phyloP scores from a whole-genome alignment of 306 rosid species.

The Ormosia semicastrata region DNA sequence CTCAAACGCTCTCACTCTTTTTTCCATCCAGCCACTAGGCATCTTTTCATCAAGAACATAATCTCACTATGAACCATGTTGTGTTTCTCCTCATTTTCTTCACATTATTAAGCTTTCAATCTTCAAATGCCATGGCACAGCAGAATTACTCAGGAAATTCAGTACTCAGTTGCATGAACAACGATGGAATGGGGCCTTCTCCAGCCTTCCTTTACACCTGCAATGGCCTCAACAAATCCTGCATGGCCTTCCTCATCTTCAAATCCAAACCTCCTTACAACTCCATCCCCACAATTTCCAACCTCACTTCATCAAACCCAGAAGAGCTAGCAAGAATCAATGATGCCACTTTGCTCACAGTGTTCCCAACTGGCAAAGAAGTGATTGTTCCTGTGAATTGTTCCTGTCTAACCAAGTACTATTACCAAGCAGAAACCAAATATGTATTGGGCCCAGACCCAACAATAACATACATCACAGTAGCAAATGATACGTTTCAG shows the following conservation, averaged over 20 bases:
- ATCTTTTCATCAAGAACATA: background rate
- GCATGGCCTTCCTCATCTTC: conserved; percentile 59
- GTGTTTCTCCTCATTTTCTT: conserved; percentile 9
- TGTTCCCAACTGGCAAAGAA: conserved; percentile 39
- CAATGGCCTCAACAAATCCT: conserved; percentile 43
- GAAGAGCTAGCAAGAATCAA: conserved; percentile 52
- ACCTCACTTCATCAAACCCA: conserved; percentile 50
- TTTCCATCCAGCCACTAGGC: background rate
- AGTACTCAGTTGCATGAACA: conserved; percentile 21
- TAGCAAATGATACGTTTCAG: conserved; percentile 49
- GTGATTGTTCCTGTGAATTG: conserved; percentile 64
- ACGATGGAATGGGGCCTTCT: conserved; percentile 40
- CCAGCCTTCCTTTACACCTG: conserved; percentile 55
- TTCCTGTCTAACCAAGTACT: conserved; percentile 43
- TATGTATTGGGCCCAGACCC: background rate
- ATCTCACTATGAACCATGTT: conserved; percentile 3
- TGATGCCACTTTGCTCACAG: conserved; percentile 7
- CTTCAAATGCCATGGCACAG: conserved; percentile 22
- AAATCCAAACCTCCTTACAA: conserved; percentile 48
- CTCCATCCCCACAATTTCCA: conserved; percentile 45
- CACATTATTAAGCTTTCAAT: background rate
- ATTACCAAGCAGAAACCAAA: conserved; percentile 47
- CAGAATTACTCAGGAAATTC: conserved; percentile 48
- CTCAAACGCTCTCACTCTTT: background rate
- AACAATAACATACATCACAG: conserved; percentile 25